A percentile compares a stretch with the other conserved stretches of the same genome.
Evolutionary conservation across 768 basidiomycete species (phyloP).

Genomic region (Leccinellum luteum): DNA sequence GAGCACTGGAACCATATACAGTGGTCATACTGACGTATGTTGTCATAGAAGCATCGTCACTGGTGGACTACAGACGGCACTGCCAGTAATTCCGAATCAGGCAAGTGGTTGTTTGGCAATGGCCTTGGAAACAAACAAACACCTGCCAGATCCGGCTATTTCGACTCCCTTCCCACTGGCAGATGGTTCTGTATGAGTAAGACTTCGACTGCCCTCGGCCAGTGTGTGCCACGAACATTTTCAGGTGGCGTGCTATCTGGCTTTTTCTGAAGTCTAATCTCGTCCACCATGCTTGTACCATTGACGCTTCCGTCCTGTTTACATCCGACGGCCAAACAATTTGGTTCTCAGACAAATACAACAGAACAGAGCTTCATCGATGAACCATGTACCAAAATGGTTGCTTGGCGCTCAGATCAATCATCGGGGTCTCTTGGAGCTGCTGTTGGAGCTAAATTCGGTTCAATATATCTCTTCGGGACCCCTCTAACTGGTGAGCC

Average conservation of each 20-base stretch:
- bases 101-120: constrained; percentile 26
- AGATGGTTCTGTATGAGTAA: constrained; percentile 1
- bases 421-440: constrained; percentile 11
- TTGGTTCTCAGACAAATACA: constrained; percentile 6
- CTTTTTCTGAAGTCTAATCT: not conserved
- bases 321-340: constrained; percentile 3
- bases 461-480: constrained; percentile 31
- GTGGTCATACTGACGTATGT: not conserved
- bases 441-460: constrained; percentile 21
- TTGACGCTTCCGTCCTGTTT: constrained; percentile 22
- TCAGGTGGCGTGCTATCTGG: not conserved
- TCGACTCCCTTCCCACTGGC: not conserved
- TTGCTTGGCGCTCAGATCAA: constrained; percentile 15
- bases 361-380: constrained; percentile 26
- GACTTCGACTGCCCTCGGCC: not conserved
- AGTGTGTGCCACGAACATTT: constrained; percentile 8
- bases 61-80: not conserved
- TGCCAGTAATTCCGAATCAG: not conserved
- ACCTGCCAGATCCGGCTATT: constrained; percentile 11
- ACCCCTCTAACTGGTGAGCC: constrained; percentile 23
- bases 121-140: constrained; percentile 31
- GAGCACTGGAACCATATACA: not conserved
- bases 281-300: constrained; percentile 24
- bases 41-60: not conserved
- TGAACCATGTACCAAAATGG: constrained; percentile 16